phyloP scores from a whole-genome alignment of 2,329 filamentous ascomycete genomes.

The Sclerotinia spermophila region DNA sequence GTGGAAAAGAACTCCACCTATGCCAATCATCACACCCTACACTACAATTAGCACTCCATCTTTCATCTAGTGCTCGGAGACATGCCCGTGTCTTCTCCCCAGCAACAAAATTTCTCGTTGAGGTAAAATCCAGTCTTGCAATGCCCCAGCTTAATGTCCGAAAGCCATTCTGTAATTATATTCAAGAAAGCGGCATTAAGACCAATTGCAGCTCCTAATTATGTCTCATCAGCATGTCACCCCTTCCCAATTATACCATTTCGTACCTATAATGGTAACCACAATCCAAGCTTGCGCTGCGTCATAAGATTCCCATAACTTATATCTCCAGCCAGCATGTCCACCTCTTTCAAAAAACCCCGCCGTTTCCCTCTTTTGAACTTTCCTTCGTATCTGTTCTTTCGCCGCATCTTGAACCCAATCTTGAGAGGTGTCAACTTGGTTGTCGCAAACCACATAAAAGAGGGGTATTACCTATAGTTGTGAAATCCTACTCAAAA shows the following conservation, averaged over 20 bases:
- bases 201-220: constrained; percentile 73
- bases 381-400: constrained; percentile 78
- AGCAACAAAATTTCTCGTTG: constrained; percentile 97
- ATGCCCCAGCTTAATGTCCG: constrained; percentile 93
- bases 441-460: constrained; percentile 20
- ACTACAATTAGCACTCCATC: constrained; percentile 25
- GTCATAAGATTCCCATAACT: constrained; percentile 83
- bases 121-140: constrained; percentile 95
- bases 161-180: constrained; percentile 94
- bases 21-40: constrained; percentile 84
- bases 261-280: constrained; percentile 73
- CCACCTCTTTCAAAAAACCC: constrained; percentile 66
- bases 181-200: constrained; percentile 90
- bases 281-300: constrained; percentile 98
- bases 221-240: constrained; percentile 21
- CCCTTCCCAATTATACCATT: constrained; percentile 1
- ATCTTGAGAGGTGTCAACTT: constrained; percentile 52
- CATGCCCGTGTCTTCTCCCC: constrained; percentile 82
- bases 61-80: neutral
- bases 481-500: constrained; percentile 74
- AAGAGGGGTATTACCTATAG: constrained; percentile 58
- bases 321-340: constrained; percentile 72
- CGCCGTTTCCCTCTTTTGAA: constrained; percentile 67
- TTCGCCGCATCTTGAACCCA: constrained; percentile 97
- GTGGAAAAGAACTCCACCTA: constrained; percentile 74